Evolutionary conservation across 2,329 filamentous ascomycete genomes (phyloP).

Genomic region (Colletotrichum lindemuthianum): DNA sequence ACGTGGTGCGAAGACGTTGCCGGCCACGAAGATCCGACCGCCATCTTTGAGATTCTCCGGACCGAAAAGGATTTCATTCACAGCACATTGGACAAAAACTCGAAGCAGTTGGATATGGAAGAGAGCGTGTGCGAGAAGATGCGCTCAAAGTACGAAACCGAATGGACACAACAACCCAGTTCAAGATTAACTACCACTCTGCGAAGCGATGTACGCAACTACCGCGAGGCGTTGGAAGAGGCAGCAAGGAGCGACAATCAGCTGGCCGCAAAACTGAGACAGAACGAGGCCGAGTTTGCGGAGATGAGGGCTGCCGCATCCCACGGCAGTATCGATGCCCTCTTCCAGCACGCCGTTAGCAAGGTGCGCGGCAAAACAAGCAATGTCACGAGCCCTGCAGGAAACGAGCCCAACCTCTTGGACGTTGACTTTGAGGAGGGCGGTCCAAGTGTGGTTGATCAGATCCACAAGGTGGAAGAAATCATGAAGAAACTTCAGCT

Average conservation of each 20-base stretch:
- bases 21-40: conserved; percentile 81
- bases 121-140: conserved; percentile 99
- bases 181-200: conserved; percentile 88
- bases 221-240: conserved; percentile 89
- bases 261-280: conserved; percentile 82
- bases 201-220: conserved; percentile 86
- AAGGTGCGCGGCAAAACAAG: conserved; percentile 76
- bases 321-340: conserved; percentile 83
- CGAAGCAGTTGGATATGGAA: conserved; percentile 93
- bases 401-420: conserved; percentile 79
- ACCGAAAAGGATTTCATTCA: conserved; percentile 81
- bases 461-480: conserved; percentile 89
- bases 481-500: conserved; percentile 90
- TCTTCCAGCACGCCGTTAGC: conserved; percentile 88
- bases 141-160: conserved; percentile 93
- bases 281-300: conserved; percentile 89
- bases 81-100: conserved; percentile 78
- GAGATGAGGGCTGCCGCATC: conserved; percentile 94
- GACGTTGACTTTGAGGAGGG: conserved; percentile 91
- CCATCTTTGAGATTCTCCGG: conserved; percentile 82
- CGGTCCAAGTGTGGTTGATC: conserved; percentile 82
- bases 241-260: conserved; percentile 87
- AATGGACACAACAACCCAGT: conserved; percentile 98
- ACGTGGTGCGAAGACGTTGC: conserved; percentile 95
- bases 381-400: conserved; percentile 68